Base-by-base conservation (phyloP, 768 basidiomycete species). In the Chalciporus pseudorubinellus region DNA sequence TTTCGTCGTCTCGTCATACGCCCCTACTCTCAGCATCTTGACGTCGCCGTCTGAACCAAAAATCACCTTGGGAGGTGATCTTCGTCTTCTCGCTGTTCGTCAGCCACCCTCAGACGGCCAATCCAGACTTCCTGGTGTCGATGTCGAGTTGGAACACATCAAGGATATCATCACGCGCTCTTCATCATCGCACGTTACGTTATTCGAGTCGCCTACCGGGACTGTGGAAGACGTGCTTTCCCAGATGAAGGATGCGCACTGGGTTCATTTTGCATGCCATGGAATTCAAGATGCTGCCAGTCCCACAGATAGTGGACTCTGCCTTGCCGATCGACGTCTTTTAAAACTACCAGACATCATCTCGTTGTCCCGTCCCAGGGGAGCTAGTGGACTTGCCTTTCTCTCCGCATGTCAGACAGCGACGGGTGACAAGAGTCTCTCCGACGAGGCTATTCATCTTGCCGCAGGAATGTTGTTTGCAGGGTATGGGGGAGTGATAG, bases 341-440 rank as follows among this genome's bases (percentile, higher is more conserved):
- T 18, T 50, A 6, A n/a, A 31, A 26, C 4, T 51, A 3, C 28
- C 36, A 14, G 44, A 31, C 26, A 51, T 51, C 14, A 39, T 39
- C 19, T 22, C 18, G n/a, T 11, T 29, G 19, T 39, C 50, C 4
- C 31, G 26, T n/a, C 55, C 28, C 42, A 68, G 11, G 36, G 62
- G 38, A n/a, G n/a, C n/a, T n/a, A n/a, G n/a, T 34, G 46, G 67
- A 34, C 62, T 77, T 33, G 75, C 69, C 1, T 73, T 76, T 55
- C 70, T 78, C 7, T 74, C 75, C 11, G 77, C 75, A 4, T 78
- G 76, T 50, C 67, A 78, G 47, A 77, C 71, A 8, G 72, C 72
- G 1, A 65, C 57, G 29, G 73, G 74, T 2, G 62, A 63, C 26
- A 41, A 57, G 57, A 69, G 53, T 46, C 66, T 68, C 6, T 46